Evolutionary conservation across 192 early-diverging fungal genomes (phyloP).

Genomic region (Funneliformis geosporum): DNA sequence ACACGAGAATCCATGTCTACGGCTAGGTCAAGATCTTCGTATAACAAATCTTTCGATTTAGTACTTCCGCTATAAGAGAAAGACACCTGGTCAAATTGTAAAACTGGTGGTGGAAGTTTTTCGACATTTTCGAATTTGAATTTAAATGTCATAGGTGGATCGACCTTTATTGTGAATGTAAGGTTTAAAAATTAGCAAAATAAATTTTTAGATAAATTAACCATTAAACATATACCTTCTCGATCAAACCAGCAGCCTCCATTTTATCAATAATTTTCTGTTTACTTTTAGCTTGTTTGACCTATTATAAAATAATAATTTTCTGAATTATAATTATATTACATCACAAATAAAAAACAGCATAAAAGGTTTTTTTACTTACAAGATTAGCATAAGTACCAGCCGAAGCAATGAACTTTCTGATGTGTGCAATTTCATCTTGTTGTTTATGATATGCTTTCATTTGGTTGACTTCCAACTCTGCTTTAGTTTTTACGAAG

Average conservation of each 20-base stretch:
- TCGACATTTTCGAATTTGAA: constrained; percentile 87
- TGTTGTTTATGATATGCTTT: constrained; percentile 99
- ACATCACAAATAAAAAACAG: background rate
- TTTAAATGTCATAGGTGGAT: constrained; percentile 67
- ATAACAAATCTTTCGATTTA: constrained; percentile 79
- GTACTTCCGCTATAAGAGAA: constrained; percentile 84
- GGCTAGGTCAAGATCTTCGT: constrained; percentile 88
- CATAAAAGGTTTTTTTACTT: background rate
- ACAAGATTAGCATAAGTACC: constrained; percentile 99
- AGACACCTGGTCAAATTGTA: constrained; percentile 88
- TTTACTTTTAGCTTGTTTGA: constrained; percentile 94
- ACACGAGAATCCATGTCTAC: constrained; percentile 99
- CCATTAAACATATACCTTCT: constrained; percentile 68
- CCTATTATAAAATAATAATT: constrained; percentile 1
- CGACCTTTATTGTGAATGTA: background rate
- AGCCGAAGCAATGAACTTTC: constrained; percentile 97
- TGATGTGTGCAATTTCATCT: constrained; percentile 98
- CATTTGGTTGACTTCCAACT: constrained; percentile 97
- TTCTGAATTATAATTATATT: background rate
- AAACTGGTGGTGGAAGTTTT: constrained; percentile 93
- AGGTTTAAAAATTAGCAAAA: background rate
- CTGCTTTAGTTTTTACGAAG: constrained; percentile 92
- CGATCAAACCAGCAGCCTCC: constrained; percentile 97
- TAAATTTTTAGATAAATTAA: background rate
- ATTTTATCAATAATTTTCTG: constrained; percentile 99